Evolutionary conservation across 768 basidiomycete species (phyloP), one percentile per base, ranked within the genome.

Genomic region (Boletus sp.): DNA sequence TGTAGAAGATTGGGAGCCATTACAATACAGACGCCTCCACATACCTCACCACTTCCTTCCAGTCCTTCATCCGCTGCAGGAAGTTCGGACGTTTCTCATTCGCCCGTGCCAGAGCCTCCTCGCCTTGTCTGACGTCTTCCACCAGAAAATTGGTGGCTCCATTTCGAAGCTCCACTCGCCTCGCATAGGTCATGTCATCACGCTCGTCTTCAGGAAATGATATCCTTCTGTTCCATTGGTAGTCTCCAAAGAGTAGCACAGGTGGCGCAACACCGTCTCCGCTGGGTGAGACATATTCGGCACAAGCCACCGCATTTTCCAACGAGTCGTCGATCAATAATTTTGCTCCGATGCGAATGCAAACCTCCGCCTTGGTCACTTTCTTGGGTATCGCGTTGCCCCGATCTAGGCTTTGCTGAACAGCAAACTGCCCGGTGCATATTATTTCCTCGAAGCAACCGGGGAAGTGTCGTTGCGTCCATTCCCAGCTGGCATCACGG

Each of bases 321-420:
- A 86, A 65, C 7, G 89, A 90, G 73, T 93, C 91, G 70, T 93
- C 91, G 56, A 93, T 84, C 51, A 93, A 74, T 39, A 91, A 67
- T 40, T 78, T 76, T 11, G 90, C 87, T 15, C 79, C 78, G 17
- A 92, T 72, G 56, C 82, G 76, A 35, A 80, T 73, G 66, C 89
- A 88, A 46, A 90, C 82, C 64, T 87, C 83, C n/a, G 86, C 83
- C 67, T 92, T 92, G 57, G 78, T 83, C 47, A 89, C 71, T 64
- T 82, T 85, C 28, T 83, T 48, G 79, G 73, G 29, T 82, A 70
- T 58, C 15, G 35, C 36, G 77, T 79, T 20, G 76, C 70, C 32
- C 69, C 75, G 40, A 36, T 51, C 42, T 24, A 52, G 30, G 33
- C 40, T 68, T 35, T 82, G 81, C 54, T 80, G 76, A 1, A 72